Evolutionary conservation across 108 stramenopile genomes (phyloP), one percentile per base, ranked within the genome.

Genomic region (Ochromonas danica): DNA sequence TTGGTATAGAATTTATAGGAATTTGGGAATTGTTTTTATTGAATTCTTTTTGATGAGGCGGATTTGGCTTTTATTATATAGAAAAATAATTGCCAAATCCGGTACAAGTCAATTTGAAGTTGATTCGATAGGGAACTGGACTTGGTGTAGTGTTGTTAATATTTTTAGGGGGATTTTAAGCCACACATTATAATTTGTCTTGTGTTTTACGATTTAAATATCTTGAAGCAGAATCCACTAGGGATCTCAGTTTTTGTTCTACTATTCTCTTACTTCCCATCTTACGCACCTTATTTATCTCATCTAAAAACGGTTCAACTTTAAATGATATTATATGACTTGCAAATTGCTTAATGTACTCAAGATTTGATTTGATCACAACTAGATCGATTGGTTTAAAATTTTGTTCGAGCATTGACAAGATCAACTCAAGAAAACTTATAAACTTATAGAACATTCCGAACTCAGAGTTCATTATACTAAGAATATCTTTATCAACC

Each of bases 401-500:
- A 6, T 67, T 67, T 33, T 67, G 63, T 31, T 67, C 63, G 31
- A 67, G 17, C 63, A 67, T 67, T 10, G 17, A 22, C 17, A 67
- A 22, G 31, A 67, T 33, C 31, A 67, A 67, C 31, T 67, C 31
- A 31, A 67, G 31, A 33, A 67, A 67, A 31, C 30, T 31, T 31
- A 67, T 67, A 33, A 67, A 67, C 31, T 67, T 67, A 67, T 67
- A 67, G 31, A 67, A 67, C 63, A 67, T 67, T 31, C 63, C 63
- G 25, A 67, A 22, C 17, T 67, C 63, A 28, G 63, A 67, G 63
- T 67, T 67, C 31, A 67, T 31, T 67, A 67, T 67, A 31, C 31
- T 22, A 31, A 67, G 31, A 31, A 67, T 67, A 67, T 67, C 31
- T 67, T 67, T 67, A 67, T 67, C 63, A 31, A 67, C 63, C 31